Evolutionary conservation across 2,329 filamentous ascomycete species (phyloP).

Genomic region (Furcasterigmium furcatum): DNA sequence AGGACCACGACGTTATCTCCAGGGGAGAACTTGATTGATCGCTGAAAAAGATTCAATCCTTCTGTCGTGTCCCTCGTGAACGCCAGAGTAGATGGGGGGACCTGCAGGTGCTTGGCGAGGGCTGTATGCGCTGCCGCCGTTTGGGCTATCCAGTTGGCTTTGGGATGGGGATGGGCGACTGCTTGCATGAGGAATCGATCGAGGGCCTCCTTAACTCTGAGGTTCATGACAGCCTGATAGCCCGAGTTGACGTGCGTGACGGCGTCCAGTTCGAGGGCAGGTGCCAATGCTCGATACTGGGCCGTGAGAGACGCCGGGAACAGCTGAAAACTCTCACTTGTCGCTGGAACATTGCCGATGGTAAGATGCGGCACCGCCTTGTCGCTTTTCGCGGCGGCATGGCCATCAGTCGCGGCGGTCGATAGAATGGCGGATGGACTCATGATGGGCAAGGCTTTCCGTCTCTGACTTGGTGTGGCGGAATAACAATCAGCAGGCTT

Average conservation of each 20-base stretch:
- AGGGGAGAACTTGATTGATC: constrained; percentile 13
- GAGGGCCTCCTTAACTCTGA: background rate
- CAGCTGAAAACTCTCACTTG: background rate
- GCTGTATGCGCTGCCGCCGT: constrained; percentile 14
- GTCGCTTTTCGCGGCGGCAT: no score
- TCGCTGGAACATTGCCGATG: background rate
- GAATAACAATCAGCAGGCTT: no score
- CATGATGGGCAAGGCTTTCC: background rate
- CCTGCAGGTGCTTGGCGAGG: constrained; percentile 22
- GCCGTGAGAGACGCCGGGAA: background rate
- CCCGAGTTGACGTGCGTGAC: background rate
- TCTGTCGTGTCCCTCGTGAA: constrained; percentile 29
- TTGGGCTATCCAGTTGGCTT: constrained; percentile 17
- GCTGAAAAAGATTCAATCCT: constrained; percentile 22
- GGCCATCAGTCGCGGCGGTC: no score
- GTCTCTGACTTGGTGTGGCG: background rate
- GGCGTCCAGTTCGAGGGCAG: background rate
- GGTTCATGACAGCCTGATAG: constrained; percentile 1
- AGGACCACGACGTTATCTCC: constrained; percentile 28
- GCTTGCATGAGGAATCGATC: background rate
- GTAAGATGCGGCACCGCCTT: no score
- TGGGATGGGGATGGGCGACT: background rate
- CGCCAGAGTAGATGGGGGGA: constrained; percentile 17
- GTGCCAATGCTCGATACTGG: background rate
- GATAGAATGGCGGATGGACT: background rate